phyloP scores from a whole-genome alignment of 78 protist genomes.

The Planoprotostelium fungivorum region DNA sequence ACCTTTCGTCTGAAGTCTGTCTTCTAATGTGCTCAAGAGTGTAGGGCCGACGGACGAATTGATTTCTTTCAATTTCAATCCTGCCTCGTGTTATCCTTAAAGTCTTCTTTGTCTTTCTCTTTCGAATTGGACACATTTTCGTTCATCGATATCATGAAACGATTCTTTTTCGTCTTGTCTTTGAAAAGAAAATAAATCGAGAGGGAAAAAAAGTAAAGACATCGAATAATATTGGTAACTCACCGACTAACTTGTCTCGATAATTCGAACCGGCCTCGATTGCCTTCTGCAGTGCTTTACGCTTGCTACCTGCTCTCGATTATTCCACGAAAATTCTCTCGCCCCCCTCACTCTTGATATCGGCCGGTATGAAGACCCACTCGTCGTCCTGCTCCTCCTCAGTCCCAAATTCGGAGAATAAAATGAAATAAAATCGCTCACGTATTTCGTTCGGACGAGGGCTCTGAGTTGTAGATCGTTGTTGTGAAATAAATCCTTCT shows the following conservation, averaged over 20 bases:
- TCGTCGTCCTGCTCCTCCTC: background rate
- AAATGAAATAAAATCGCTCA: background rate
- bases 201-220: too few relatives aligned
- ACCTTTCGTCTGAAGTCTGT: conserved; percentile 16
- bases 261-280: background rate
- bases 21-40: background rate
- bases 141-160: too few relatives aligned
- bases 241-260: background rate
- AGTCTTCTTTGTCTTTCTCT: too few relatives aligned
- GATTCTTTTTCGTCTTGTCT: too few relatives aligned
- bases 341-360: background rate
- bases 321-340: background rate
- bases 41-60: background rate
- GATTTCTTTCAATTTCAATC: background rate
- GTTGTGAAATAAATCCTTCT: background rate
- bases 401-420: background rate
- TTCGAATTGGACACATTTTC: too few relatives aligned
- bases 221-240: too few relatives aligned
- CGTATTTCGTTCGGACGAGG: background rate
- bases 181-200: too few relatives aligned
- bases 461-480: background rate
- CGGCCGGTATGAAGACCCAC: background rate
- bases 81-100: background rate
- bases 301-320: background rate
- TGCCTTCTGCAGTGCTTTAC: background rate